A percentile compares a stretch with the other conserved stretches of the same genome.
These are phyloP conservation scores for Ensete glaucum DNA, from an alignment of 176 grass and related monocot species.

Conservation along the genomic window DNA sequence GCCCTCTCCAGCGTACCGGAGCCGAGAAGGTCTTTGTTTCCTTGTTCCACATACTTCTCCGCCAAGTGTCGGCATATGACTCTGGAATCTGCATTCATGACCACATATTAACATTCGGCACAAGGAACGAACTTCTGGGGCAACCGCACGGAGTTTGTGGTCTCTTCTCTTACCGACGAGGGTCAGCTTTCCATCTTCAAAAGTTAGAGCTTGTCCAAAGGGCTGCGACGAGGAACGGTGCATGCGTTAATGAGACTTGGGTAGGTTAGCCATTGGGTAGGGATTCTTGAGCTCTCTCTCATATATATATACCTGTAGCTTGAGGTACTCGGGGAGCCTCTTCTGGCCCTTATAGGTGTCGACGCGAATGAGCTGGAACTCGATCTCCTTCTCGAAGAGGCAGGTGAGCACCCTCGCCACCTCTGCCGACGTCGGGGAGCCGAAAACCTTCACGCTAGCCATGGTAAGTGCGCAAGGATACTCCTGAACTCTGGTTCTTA, in stretches of 20 bases:
- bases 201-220: constrained; percentile 56
- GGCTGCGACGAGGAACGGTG: constrained; percentile 33
- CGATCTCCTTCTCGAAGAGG: constrained; percentile 7
- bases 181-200: constrained; percentile 61
- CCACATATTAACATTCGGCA: not conserved
- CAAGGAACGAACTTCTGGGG: not conserved
- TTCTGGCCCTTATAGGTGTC: constrained; percentile 1
- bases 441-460: constrained; percentile 3
- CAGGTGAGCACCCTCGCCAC: constrained; percentile 1
- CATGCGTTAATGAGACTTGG: not conserved
- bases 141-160: too few species aligned
- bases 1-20: constrained; percentile 59
- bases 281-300: not conserved
- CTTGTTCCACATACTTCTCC: constrained; percentile 39
- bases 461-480: not conserved
- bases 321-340: constrained; percentile 9
- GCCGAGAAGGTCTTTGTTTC: constrained; percentile 51
- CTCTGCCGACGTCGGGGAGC: constrained; percentile 4
- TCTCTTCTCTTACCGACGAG: constrained; percentile 52
- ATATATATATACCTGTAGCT: not conserved
- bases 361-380: constrained; percentile 6
- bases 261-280: not conserved
- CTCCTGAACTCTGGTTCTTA: too few species aligned
- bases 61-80: constrained; percentile 59
- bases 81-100: constrained; percentile 48